These are phyloP conservation scores for Lepidium didymum DNA, from an alignment of 345 rosid species.

Conservation along the genomic window DNA sequence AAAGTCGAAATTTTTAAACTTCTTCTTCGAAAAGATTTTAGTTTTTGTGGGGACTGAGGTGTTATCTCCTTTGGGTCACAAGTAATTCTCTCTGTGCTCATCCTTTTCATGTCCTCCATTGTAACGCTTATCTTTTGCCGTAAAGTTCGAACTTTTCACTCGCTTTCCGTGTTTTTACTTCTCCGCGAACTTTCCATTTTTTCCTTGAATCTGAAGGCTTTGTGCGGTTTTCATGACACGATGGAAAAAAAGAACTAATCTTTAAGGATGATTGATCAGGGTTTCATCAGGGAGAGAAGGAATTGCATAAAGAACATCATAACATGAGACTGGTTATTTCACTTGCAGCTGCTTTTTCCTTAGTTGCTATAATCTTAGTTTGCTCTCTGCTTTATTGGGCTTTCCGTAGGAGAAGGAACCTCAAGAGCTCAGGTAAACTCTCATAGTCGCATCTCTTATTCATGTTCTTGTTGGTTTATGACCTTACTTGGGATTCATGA, in stretches of 20 bases:
- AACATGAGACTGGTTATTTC: constrained; percentile 39
- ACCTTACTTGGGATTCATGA: background rate
- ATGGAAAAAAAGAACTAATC: background rate
- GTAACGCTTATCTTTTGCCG: constrained; percentile 3
- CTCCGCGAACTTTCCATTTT: background rate
- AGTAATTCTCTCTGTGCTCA: background rate
- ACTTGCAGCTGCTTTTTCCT: constrained; percentile 52
- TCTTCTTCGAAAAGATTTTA: constrained; percentile 3
- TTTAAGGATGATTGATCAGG: constrained; percentile 35
- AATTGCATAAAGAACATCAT: constrained; percentile 33
- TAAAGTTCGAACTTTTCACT: constrained; percentile 2
- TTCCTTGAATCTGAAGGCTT: constrained; percentile 9
- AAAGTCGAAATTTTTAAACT: background rate
- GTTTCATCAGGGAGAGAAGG: constrained; percentile 29
- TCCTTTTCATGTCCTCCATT: constrained; percentile 4
- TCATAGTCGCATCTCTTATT: background rate
- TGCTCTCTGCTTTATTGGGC: constrained; percentile 46
- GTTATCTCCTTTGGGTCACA: constrained; percentile 15
- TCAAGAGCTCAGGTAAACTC: constrained; percentile 47
- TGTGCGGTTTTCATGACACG: background rate
- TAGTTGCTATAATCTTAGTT: constrained; percentile 37
- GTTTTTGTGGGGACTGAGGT: background rate
- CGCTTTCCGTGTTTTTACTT: background rate
- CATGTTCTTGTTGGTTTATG: constrained; percentile 1
- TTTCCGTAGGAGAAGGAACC: constrained; percentile 35